These are phyloP conservation scores for Pichia sp. DNA, from an alignment of 1,139 yeast genomes.

Conservation along the genomic window DNA sequence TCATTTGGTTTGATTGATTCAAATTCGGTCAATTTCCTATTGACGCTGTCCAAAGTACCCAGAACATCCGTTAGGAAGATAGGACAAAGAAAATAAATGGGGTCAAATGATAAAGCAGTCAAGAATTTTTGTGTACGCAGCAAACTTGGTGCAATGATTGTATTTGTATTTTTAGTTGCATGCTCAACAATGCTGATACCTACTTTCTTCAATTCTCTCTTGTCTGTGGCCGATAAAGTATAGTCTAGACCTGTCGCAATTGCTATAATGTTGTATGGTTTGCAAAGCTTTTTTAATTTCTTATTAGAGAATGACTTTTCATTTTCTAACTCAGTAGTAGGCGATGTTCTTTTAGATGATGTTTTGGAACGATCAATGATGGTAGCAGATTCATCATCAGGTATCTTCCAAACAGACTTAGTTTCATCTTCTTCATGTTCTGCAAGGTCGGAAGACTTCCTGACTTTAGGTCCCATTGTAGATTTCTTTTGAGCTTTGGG, in stretches of 20 bases:
- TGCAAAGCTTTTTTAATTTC: constrained; percentile 3
- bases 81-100: constrained; percentile 35
- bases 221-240: constrained; percentile 31
- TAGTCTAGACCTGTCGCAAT: constrained; percentile 60
- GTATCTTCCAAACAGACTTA: constrained; percentile 7
- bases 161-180: constrained; percentile 24
- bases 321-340: constrained; percentile 3
- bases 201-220: constrained; percentile 26
- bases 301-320: constrained; percentile 1
- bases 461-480: no score
- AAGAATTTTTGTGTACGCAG: constrained; percentile 83
- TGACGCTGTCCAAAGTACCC: constrained; percentile 27
- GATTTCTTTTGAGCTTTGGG: no score
- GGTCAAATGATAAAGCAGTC: constrained; percentile 32
- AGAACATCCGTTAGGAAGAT: constrained; percentile 37
- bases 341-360: constrained; percentile 4
- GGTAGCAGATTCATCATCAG: background rate
- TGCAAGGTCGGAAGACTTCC: background rate
- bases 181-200: constrained; percentile 40
- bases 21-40: constrained; percentile 17
- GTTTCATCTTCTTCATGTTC: constrained; percentile 2
- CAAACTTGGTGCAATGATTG: constrained; percentile 66
- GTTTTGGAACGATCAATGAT: background rate
- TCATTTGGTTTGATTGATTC: constrained; percentile 24
- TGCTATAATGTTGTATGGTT: constrained; percentile 34